Evolutionary conservation across 495 filamentous ascomycete genomes (phyloP).

Genomic region (Neurospora sp.): DNA sequence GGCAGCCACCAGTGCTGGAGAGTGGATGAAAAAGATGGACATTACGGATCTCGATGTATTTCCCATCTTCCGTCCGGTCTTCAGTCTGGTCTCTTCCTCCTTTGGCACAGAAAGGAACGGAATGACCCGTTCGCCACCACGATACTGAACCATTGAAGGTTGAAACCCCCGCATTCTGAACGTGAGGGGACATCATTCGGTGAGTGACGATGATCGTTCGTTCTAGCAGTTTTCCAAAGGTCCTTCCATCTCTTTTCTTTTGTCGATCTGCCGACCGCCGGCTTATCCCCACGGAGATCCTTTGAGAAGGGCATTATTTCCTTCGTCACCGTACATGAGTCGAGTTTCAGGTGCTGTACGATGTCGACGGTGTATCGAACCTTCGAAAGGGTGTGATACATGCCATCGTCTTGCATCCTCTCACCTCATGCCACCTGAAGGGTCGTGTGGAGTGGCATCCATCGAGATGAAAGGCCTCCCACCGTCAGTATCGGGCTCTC

Average conservation of each 20-base stretch:
- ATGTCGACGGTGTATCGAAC: not conserved
- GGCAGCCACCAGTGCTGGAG: not conserved
- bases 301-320: not conserved
- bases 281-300: not conserved
- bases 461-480: not conserved
- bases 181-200: not conserved
- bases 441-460: not conserved
- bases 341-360: not conserved
- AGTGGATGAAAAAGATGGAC: not conserved
- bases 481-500: not conserved
- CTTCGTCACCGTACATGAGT: not conserved
- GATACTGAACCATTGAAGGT: not conserved
- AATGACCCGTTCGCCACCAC: not conserved
- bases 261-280: not conserved
- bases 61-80: not conserved
- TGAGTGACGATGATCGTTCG: not conserved
- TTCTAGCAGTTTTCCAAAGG: not conserved
- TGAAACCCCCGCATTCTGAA: not conserved
- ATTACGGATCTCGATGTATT: not conserved
- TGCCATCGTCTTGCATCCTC: not conserved
- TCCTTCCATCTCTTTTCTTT: not conserved
- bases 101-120: not conserved
- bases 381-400: not conserved
- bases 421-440: not conserved
- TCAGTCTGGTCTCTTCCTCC: not conserved